Conservation (phyloP, 352 stramenopile species). For the Pythium biforme region DNA sequence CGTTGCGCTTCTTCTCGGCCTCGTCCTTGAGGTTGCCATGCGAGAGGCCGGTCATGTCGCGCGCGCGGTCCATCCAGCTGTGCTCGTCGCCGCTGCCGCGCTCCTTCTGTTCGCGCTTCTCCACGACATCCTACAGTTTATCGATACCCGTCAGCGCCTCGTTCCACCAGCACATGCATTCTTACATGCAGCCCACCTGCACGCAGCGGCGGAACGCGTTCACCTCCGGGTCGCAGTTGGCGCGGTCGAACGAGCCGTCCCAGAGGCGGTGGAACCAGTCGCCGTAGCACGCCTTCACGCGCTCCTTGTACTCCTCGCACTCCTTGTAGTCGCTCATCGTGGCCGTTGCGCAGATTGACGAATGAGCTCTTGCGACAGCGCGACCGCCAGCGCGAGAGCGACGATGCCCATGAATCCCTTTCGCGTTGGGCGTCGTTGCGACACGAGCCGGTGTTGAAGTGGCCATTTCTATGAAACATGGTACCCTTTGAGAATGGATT, state of each 20-base stretch:
- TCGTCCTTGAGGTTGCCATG: slow-evolving; percentile 20
- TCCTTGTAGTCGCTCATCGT: slow-evolving; percentile 49
- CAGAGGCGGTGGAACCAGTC: slow-evolving; percentile 82
- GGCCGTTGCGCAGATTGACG: neutral
- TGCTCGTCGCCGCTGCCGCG: slow-evolving; percentile 25
- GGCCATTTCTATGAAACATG: neutral
- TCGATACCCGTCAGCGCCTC: neutral
- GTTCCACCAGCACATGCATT: neutral
- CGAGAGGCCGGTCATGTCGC: slow-evolving; percentile 13
- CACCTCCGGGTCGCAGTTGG: slow-evolving; percentile 70
- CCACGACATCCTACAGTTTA: slow-evolving; percentile 41
- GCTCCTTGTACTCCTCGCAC: slow-evolving; percentile 76
- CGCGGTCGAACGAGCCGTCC: slow-evolving; percentile 55
- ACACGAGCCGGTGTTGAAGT: neutral
- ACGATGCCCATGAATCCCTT: neutral
- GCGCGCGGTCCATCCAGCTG: slow-evolving; percentile 57
- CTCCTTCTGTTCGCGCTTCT: slow-evolving; percentile 34
- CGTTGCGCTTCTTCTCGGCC: slow-evolving; percentile 25
- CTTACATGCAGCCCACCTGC: slow-evolving; percentile 29
- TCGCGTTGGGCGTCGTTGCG: neutral
- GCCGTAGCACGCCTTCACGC: slow-evolving; percentile 77
- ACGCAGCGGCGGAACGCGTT: slow-evolving; percentile 75
- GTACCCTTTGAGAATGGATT: too few species aligned
- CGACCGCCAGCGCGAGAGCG: neutral
- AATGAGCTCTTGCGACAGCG: slow-evolving; percentile 6